These are phyloP conservation scores for Lasiodiplodia sp. DNA, from an alignment of 2,329 filamentous ascomycete species.

Conservation along the genomic window DNA sequence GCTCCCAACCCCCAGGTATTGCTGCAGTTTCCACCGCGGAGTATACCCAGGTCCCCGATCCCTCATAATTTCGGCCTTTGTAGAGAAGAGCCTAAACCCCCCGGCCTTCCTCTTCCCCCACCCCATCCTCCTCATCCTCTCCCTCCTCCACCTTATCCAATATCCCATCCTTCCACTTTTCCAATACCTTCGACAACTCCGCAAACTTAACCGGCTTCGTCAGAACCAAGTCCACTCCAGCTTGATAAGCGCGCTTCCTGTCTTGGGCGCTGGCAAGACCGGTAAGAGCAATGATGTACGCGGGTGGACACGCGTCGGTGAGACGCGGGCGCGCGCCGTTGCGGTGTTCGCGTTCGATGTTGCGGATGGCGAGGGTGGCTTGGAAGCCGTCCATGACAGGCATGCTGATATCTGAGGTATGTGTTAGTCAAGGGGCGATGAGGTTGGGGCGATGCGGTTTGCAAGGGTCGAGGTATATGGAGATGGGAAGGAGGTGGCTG, in stretches of 20 bases:
- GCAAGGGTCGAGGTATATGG: neutral
- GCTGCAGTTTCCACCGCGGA: no score
- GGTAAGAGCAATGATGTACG: slow-evolving; percentile 59
- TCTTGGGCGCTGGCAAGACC: slow-evolving; percentile 59
- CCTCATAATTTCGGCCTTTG: no score
- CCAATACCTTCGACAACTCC: neutral
- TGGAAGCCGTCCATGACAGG: slow-evolving; percentile 62
- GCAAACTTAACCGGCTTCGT: slow-evolving; percentile 56
- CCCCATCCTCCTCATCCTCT: neutral
- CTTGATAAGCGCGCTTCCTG: slow-evolving; percentile 58
- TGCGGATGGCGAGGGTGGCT: slow-evolving; percentile 55
- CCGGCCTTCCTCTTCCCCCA: neutral
- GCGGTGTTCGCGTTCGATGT: slow-evolving; percentile 50
- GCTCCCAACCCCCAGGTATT: no score
- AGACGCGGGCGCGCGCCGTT: slow-evolving; percentile 45
- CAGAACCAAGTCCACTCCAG: slow-evolving; percentile 62
- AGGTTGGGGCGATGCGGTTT: neutral
- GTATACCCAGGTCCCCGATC: no score
- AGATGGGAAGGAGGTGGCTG: neutral
- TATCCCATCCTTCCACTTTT: neutral
- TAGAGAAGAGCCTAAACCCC: no score
- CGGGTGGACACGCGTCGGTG: slow-evolving; percentile 40
- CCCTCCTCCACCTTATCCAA: neutral
- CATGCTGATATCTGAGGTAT: slow-evolving; percentile 60
- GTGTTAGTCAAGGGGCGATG: neutral